Conservation (phyloP, 2,329 filamentous ascomycete species). For the Polytolypa hystricis region DNA sequence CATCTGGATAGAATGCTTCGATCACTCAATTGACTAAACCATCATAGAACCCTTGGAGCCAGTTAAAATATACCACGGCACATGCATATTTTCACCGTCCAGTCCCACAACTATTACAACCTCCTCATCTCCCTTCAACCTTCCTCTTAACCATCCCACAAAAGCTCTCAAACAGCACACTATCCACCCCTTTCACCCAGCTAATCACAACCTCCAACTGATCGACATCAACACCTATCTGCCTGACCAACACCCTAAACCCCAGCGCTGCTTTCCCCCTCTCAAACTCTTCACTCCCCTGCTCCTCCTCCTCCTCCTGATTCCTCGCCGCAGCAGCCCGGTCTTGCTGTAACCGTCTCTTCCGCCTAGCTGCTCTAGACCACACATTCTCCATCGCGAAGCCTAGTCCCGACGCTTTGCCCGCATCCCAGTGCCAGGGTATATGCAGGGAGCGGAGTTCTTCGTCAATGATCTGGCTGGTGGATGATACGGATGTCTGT, state of each 20-base stretch:
- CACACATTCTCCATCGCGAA: slow-evolving; percentile 60
- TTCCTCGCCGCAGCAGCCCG: slow-evolving; percentile 14
- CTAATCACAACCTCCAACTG: slow-evolving; percentile 44
- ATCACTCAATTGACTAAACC: too few relatives aligned
- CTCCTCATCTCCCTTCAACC: slow-evolving; percentile 19
- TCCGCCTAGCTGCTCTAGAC: slow-evolving; percentile 61
- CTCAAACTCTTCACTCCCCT: slow-evolving; percentile 24
- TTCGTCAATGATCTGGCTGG: slow-evolving; percentile 31
- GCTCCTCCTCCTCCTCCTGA: slow-evolving; percentile 11
- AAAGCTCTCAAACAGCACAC: slow-evolving; percentile 74
- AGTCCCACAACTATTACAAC: too few relatives aligned
- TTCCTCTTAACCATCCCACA: slow-evolving; percentile 63
- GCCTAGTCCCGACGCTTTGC: slow-evolving; percentile 47
- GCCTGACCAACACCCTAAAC: slow-evolving; percentile 50
- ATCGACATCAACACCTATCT: slow-evolving; percentile 54
- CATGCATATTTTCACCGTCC: too few relatives aligned
- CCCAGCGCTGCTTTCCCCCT: slow-evolving; percentile 41
- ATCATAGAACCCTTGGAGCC: too few relatives aligned
- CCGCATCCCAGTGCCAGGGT: slow-evolving; percentile 52
- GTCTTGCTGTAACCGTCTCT: too few relatives aligned
- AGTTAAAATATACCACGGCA: too few relatives aligned
- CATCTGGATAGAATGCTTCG: too few relatives aligned
- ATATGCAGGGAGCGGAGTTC: slow-evolving; percentile 49
- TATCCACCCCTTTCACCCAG: slow-evolving; percentile 67
- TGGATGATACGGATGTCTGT: slow-evolving; percentile 18